Conservation (phyloP, 2,329 filamentous ascomycete genomes). For the Claviceps sorghi region DNA sequence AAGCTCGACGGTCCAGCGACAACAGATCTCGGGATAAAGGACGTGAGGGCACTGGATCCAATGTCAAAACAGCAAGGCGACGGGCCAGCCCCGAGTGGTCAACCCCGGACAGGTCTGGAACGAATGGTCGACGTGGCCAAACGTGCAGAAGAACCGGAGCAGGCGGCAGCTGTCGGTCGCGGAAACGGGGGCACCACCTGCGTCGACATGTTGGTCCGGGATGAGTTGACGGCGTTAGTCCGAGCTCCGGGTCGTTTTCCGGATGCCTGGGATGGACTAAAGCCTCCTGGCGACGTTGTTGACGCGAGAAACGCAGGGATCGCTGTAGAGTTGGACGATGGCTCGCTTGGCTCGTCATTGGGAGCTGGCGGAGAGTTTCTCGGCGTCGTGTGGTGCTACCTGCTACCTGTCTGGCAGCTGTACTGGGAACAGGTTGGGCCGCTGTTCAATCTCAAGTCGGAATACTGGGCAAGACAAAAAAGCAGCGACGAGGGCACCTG, state of each 20-base stretch:
- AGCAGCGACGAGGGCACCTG: conserved; percentile 11
- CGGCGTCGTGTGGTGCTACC: conserved; percentile 2
- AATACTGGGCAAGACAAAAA: conserved; percentile 17
- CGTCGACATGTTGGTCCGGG: background rate
- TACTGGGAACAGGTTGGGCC: conserved; percentile 25
- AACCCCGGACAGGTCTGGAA: background rate
- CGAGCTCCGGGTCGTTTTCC: conserved; percentile 17
- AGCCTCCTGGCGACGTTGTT: conserved; percentile 9
- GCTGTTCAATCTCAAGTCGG: conserved; percentile 24
- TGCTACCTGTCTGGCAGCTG: conserved; percentile 6
- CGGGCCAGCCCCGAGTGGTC: background rate
- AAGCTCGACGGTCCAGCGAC: background rate
- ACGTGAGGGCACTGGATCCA: background rate
- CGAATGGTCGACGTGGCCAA: background rate
- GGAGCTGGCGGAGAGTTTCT: background rate
- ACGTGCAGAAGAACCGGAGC: background rate
- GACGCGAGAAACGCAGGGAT: background rate
- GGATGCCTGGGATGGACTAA: conserved; percentile 8
- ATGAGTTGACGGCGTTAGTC: conserved; percentile 5
- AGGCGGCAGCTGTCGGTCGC: background rate
- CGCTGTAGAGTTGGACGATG: background rate
- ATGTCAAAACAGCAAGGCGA: background rate
- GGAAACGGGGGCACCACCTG: background rate
- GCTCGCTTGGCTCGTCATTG: background rate
- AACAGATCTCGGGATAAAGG: background rate